Conservation (phyloP, 2,329 filamentous ascomycete genomes). For the Pseudocercospora macadamiae region DNA sequence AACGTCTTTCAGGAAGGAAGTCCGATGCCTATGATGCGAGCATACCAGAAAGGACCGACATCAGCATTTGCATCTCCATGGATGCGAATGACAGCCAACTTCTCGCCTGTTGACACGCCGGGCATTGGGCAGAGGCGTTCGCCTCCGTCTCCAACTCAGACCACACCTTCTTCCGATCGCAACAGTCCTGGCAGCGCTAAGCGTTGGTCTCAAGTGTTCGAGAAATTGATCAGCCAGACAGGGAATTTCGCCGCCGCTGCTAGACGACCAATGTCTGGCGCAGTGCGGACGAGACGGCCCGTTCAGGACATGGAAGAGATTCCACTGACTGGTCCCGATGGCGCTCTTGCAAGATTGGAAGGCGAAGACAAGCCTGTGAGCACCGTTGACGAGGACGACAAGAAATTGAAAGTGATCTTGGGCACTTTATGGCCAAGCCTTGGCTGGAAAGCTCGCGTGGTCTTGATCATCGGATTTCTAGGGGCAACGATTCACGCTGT, state of each 20-base stretch:
- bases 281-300: constrained; percentile 15
- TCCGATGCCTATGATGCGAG: constrained; percentile 30
- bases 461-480: constrained; percentile 64
- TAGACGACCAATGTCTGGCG: constrained; percentile 17
- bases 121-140: constrained; percentile 12
- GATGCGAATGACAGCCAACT: constrained; percentile 20
- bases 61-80: constrained; percentile 31
- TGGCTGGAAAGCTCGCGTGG: constrained; percentile 51
- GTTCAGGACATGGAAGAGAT: constrained; percentile 24
- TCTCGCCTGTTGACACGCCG: constrained; percentile 11
- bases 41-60: constrained; percentile 20
- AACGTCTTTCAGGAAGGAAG: constrained; percentile 32
- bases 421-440: constrained; percentile 72
- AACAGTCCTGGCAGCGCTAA: constrained; percentile 5
- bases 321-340: constrained; percentile 20
- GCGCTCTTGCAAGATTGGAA: constrained; percentile 19
- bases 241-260: constrained; percentile 27
- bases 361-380: constrained; percentile 7
- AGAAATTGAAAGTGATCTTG: constrained; percentile 59
- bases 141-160: not conserved
- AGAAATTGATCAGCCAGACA: constrained; percentile 25
- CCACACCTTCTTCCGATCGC: not conserved
- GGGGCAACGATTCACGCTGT: constrained; percentile 66
- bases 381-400: constrained; percentile 14
- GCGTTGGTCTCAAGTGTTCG: constrained; percentile 22